Base-by-base conservation (phyloP, 192 early-diverging fungal species). In the Kickxella alabastrina region DNA sequence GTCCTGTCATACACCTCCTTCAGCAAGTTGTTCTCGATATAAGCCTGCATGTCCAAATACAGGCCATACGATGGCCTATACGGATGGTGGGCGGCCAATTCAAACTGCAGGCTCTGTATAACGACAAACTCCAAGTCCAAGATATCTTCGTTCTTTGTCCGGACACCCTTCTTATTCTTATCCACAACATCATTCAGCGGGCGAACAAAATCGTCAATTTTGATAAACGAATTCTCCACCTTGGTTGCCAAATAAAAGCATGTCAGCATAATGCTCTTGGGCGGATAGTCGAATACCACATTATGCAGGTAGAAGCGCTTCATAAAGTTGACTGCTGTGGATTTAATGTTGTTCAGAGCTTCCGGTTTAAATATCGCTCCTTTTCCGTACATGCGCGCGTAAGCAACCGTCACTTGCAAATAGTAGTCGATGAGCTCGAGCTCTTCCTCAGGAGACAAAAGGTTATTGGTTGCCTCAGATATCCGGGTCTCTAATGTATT, bases 231-330 rank as follows among this genome's bases (percentile, higher is more conserved):
- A 57, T 85, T 86, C 50, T 90, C 88, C 8, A 80, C 79, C 56
- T 90, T 90, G 26, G 85, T 83, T 22, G 85, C 87, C 52, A 90
- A 52, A 52, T 88, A 90, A 38, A 90, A 59, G 59, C 85, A 88
- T 8, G 88, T 84, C 14, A 86, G 57, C 87, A 87, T 82, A 36
- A 88, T 83, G 56, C 78, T 82, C 50, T 87, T 88, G 18, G 88
- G 88, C 51, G 83, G 84, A 49, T 88, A 88, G 68, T 90, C 87
- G 79, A 90, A 87, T 10, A 84, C 80, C 6, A 85, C 82, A 51
- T 90, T 90, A 57, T 83, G 80, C 26, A 90, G 63, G 57, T 83
- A 90, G 63, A 90, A 90, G 12, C 88, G 80, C 57, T 90, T 90
- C 81, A 87, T 82, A 49, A 82, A 90, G n/a, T 80, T 82, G 10